Conservation (phyloP, 257 asterid species). For the Gynochthodes officinalis region DNA sequence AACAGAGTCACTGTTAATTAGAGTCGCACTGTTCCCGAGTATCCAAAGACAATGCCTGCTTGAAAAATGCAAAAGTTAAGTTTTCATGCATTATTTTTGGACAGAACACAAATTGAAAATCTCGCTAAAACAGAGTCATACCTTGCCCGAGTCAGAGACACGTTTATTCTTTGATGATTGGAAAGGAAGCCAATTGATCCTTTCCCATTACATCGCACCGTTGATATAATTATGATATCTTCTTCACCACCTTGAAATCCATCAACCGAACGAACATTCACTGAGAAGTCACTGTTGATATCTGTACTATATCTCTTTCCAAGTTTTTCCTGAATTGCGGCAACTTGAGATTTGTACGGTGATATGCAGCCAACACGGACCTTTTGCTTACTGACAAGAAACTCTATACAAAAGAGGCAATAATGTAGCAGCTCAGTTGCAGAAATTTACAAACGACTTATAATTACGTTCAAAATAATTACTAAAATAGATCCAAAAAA, state of each 20-base stretch:
- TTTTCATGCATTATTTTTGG: too few species aligned
- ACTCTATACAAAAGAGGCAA: slow-evolving; percentile 33
- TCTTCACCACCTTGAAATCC: slow-evolving; percentile 94
- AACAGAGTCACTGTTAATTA: slow-evolving; percentile 51
- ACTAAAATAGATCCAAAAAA: neutral
- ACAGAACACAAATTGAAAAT: too few species aligned
- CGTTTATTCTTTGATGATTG: slow-evolving; percentile 55
- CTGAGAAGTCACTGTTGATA: slow-evolving; percentile 46
- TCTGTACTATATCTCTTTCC: slow-evolving; percentile 54
- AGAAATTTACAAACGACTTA: too few species aligned
- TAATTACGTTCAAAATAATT: too few species aligned
- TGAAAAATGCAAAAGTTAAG: too few species aligned
- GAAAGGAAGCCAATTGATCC: slow-evolving; percentile 77
- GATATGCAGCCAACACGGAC: slow-evolving; percentile 74
- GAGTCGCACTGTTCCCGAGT: slow-evolving; percentile 57
- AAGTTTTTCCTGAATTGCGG: slow-evolving; percentile 48
- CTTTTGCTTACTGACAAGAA: slow-evolving; percentile 31
- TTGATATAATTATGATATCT: slow-evolving; percentile 67
- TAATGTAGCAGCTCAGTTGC: neutral
- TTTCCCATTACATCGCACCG: slow-evolving; percentile 61
- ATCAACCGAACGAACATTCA: slow-evolving; percentile 68
- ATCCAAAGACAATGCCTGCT: slow-evolving; percentile 74
- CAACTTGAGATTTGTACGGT: slow-evolving; percentile 70
- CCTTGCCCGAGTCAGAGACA: slow-evolving; percentile 78
- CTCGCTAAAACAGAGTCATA: slow-evolving; percentile 12